Evolutionary conservation across 805 yeast genomes (phyloP).

Genomic region (Hanseniaspora hatyaiensis): DNA sequence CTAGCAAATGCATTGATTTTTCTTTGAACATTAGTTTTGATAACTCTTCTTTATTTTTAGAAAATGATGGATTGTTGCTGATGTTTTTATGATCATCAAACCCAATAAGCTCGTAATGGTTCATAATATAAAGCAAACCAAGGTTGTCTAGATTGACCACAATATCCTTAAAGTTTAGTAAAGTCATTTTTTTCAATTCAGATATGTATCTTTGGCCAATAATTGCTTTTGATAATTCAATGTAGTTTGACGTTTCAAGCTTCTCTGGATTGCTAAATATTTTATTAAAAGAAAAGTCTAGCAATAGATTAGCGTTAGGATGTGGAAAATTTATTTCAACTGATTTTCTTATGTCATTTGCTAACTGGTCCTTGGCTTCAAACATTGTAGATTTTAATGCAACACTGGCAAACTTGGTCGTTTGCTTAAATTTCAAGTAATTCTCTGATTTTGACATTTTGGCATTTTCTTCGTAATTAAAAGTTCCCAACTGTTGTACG

Average conservation of each 20-base stretch:
- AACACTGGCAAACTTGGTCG: not conserved
- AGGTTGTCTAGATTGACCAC: constrained; percentile 49
- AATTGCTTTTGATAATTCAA: constrained; percentile 35
- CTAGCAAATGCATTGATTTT: not conserved
- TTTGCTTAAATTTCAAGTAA: not conserved
- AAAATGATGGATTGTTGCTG: not conserved
- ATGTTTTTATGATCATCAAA: no score
- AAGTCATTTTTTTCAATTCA: constrained; percentile 38
- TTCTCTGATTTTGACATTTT: no score
- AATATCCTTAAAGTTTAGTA: constrained; percentile 38
- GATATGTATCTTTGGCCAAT: constrained; percentile 51
- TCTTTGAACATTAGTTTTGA: not conserved
- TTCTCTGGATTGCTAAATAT: constrained; percentile 40
- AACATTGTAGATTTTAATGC: not conserved
- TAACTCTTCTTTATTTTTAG: not conserved
- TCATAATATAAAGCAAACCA: constrained; percentile 33
- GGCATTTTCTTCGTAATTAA: not conserved
- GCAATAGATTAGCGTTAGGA: constrained; percentile 43
- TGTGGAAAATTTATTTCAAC: constrained; percentile 23
- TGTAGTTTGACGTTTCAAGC: constrained; percentile 47
- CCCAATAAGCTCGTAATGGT: not conserved
- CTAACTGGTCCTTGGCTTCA: constrained; percentile 25
- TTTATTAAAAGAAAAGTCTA: constrained; percentile 54
- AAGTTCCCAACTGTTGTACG: not conserved
- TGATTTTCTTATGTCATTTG: constrained; percentile 20